A percentile compares a stretch with the other conserved stretches of the same genome.
Conservation (phyloP, 805 yeast genomes). For the Pichia nakasei region DNA sequence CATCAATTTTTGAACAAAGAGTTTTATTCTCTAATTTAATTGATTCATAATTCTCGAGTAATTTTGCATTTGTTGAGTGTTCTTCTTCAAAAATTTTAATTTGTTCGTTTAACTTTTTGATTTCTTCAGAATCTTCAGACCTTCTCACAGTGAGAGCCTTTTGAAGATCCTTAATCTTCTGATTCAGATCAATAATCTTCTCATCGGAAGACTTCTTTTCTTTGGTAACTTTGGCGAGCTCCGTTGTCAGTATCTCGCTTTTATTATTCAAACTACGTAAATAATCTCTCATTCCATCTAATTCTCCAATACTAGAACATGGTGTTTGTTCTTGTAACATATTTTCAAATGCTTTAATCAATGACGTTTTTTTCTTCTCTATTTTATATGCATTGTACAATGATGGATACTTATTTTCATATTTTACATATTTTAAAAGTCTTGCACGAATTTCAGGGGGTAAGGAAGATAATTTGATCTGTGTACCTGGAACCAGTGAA, state of each 20-base stretch:
- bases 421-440: slow-evolving; percentile 68
- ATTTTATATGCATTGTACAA: slow-evolving; percentile 76
- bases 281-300: slow-evolving; percentile 61
- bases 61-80: background rate
- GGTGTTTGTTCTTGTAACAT: slow-evolving; percentile 77
- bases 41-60: background rate
- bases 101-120: slow-evolving; percentile 4
- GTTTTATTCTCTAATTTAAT: slow-evolving; percentile 1
- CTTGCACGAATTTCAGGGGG: slow-evolving; percentile 53
- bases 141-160: slow-evolving; percentile 26
- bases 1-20: slow-evolving; percentile 9
- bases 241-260: slow-evolving; percentile 52
- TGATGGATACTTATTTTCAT: slow-evolving; percentile 85
- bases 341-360: slow-evolving; percentile 55
- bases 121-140: slow-evolving; percentile 11
- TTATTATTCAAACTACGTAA: slow-evolving; percentile 54
- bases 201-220: slow-evolving; percentile 13
- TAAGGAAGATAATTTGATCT: slow-evolving; percentile 31
- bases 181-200: slow-evolving; percentile 7
- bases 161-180: slow-evolving; percentile 11
- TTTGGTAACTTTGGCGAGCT: slow-evolving; percentile 42
- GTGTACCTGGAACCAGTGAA: slow-evolving; percentile 19
- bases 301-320: slow-evolving; percentile 62
- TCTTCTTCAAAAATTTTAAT: background rate
- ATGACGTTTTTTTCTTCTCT: slow-evolving; percentile 60